These are phyloP conservation scores for Exophiala bonariae DNA, from an alignment of 2,329 filamentous ascomycete species.

Conservation along the genomic window DNA sequence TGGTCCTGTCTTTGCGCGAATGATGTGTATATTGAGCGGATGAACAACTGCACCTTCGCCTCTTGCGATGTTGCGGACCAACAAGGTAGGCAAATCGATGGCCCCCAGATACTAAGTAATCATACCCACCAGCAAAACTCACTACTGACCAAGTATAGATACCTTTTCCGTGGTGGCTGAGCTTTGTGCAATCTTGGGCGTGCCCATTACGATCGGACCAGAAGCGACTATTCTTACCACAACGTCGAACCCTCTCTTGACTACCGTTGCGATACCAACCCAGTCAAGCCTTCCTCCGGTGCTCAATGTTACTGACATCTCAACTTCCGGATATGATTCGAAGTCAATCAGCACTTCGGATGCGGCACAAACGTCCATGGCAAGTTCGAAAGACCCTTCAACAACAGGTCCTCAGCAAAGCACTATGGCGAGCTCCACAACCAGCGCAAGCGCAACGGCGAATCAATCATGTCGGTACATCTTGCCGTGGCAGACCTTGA, in stretches of 20 bases:
- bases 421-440: constrained; percentile 5
- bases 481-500: constrained; percentile 3
- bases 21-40: constrained; percentile 21
- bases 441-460: constrained; percentile 7
- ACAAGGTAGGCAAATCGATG: constrained; percentile 22
- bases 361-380: constrained; percentile 1
- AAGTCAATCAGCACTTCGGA: constrained; percentile 1
- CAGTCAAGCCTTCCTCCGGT: constrained; percentile 19
- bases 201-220: constrained; percentile 21
- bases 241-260: constrained; percentile 21
- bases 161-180: constrained; percentile 24
- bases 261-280: constrained; percentile 18
- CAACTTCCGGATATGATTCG: constrained; percentile 6
- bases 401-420: not conserved
- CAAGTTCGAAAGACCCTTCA: constrained; percentile 7
- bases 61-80: constrained; percentile 24
- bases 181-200: constrained; percentile 23
- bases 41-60: constrained; percentile 23
- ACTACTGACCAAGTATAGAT: constrained; percentile 13
- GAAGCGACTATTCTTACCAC: constrained; percentile 21
- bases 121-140: constrained; percentile 9
- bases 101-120: not conserved
- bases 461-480: constrained; percentile 4
- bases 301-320: constrained; percentile 1
- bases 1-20: constrained; percentile 28